Base-by-base conservation (phyloP, 108 stramenopile species). In the Cylindrotheca closterium region DNA sequence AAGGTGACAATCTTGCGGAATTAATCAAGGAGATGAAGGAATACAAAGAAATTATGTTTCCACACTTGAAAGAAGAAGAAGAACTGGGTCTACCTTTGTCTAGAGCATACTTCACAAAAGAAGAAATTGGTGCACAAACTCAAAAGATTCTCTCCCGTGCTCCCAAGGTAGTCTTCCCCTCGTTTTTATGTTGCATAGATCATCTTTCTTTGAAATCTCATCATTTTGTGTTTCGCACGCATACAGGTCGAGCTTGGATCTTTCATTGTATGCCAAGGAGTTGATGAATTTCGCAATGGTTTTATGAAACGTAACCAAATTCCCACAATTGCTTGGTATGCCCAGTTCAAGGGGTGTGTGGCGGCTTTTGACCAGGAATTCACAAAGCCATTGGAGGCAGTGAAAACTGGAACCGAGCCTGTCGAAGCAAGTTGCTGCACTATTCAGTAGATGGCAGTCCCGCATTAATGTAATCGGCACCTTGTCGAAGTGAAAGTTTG, bases 21-120 rank as follows among this genome's bases (percentile, higher is more conserved):
- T 28, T 82, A 25, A 19, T 29, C 18, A 28, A 32, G 4, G 59
- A 55, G 51, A 59, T 74, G 19, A 15, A 52, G 17, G 47, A 51
- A 2, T 82, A 82, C 55, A 29, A 65, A 31, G 28, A 49, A 7
- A 45, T 48, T 17, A 68, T 82, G 50, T 19, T 56, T 19, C 77
- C 73, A 19, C 81, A 82, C 63, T 76, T 82, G 51, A 18, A 37
- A 12, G 70, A 82, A 33, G 81, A 82, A 57, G 81, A 82, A 59
- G 63, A 24, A 0, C 47, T 51, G 52, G 62, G 53, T 21, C 34
- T 81, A 0, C 80, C 76, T 15, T 60, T 81, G 25, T 47, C 45
- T 15, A 67, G 76, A 19, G 75, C 80, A 2, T 81, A 77, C 60
- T 81, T 81, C 60, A 63, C 55, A 0, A 59, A 57, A 0, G 60